phyloP scores from a whole-genome alignment of 768 basidiomycete genomes.

The Mycena capillaripes region DNA sequence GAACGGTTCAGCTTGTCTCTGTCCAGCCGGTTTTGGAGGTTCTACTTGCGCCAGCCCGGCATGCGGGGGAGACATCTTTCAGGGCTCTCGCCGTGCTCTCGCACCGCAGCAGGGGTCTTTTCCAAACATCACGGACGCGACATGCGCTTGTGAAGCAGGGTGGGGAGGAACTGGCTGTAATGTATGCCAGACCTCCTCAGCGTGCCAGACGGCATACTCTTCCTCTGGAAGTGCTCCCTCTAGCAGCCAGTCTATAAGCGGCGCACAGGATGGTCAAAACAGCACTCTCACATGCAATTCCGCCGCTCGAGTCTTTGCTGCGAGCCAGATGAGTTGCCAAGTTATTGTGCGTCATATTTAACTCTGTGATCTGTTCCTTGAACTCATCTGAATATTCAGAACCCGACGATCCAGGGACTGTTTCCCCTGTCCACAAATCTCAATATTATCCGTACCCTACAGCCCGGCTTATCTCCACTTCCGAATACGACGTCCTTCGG shows the following conservation, averaged over 20 bases:
- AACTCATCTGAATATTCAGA: slow-evolving; percentile 58
- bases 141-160: slow-evolving; percentile 78
- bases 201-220: slow-evolving; percentile 77
- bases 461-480: slow-evolving; percentile 77
- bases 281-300: slow-evolving; percentile 82
- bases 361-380: neutral
- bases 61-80: slow-evolving; percentile 88
- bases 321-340: slow-evolving; percentile 87
- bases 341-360: slow-evolving; percentile 74
- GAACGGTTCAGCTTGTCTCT: slow-evolving; percentile 74
- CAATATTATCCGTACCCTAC: slow-evolving; percentile 83
- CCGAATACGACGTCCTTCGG: slow-evolving; percentile 75
- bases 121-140: slow-evolving; percentile 75
- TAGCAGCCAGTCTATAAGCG: slow-evolving; percentile 44
- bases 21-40: slow-evolving; percentile 88
- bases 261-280: slow-evolving; percentile 58
- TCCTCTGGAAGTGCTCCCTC: slow-evolving; percentile 54
- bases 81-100: slow-evolving; percentile 72
- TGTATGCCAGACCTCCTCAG: slow-evolving; percentile 76
- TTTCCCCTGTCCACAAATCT: slow-evolving; percentile 81
- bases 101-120: slow-evolving; percentile 58
- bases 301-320: slow-evolving; percentile 77
- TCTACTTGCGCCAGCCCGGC: slow-evolving; percentile 74
- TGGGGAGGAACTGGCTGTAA: slow-evolving; percentile 88
- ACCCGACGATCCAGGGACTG: slow-evolving; percentile 85